Conservation (phyloP, 1,284 basidiomycete genomes). For the Mycosarcoma mackinlayi region DNA sequence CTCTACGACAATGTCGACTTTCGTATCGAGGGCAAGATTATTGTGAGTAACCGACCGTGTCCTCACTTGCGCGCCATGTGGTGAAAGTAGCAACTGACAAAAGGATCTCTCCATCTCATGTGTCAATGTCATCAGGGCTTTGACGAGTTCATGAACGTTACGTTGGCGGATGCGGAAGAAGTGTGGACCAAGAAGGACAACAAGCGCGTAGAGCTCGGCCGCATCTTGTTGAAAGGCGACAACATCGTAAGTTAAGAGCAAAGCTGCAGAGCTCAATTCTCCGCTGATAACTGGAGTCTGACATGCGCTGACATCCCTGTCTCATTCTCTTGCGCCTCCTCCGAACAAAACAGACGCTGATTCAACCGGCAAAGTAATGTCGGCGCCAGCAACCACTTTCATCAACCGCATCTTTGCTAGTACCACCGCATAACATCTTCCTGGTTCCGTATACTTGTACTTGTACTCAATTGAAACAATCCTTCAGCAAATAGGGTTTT, state of each 20-base stretch:
- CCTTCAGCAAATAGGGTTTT: too few species aligned
- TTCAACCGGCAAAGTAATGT: constrained; percentile 54
- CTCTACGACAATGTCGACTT: constrained; percentile 97
- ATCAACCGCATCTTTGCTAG: not conserved
- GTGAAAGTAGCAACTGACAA: not conserved
- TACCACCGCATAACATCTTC: not conserved
- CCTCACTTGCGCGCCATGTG: not conserved
- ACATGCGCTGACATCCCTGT: not conserved
- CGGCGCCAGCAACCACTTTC: not conserved
- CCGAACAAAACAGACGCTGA: constrained; percentile 51
- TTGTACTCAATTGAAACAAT: constrained; percentile 21
- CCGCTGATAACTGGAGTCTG: too few species aligned
- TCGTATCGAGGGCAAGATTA: constrained; percentile 95
- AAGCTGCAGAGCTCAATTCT: not conserved
- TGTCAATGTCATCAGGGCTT: too few species aligned
- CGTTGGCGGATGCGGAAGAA: constrained; percentile 93
- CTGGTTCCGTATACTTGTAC: constrained; percentile 10
- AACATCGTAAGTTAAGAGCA: constrained; percentile 55
- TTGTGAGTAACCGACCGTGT: constrained; percentile 67
- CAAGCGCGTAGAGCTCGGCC: constrained; percentile 59
- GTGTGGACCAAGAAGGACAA: constrained; percentile 73
- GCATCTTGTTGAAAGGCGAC: constrained; percentile 63
- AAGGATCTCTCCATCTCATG: not conserved
- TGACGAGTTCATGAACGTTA: constrained; percentile 99
- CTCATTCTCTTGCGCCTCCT: not conserved